A percentile compares a stretch with the other conserved stretches of the same genome.
These are phyloP conservation scores for Pyricularia grisea DNA, from an alignment of 2,329 filamentous ascomycete species.

Conservation along the genomic window DNA sequence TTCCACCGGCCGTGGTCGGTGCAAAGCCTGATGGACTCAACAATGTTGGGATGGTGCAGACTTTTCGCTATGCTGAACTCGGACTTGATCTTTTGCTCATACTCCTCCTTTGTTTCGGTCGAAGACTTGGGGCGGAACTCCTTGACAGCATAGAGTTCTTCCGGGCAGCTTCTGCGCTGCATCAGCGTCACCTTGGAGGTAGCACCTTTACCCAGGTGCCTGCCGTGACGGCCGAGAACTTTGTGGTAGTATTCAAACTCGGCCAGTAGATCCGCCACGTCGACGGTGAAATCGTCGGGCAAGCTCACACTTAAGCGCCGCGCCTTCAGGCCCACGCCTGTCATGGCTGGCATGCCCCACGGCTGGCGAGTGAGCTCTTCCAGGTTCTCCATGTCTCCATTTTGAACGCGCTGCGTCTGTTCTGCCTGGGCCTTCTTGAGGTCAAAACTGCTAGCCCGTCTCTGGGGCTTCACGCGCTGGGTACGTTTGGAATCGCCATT, in stretches of 20 bases:
- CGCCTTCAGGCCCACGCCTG: conserved; percentile 67
- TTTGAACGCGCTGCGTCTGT: conserved; percentile 7
- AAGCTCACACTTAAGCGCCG: conserved; percentile 67
- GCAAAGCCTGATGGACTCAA: conserved; percentile 70
- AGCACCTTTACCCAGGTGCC: conserved; percentile 70
- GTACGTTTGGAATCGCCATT: conserved; percentile 11
- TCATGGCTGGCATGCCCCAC: conserved; percentile 55
- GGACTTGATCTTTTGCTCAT: conserved; percentile 82
- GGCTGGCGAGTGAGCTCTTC: conserved; percentile 18
- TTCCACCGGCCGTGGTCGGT: conserved; percentile 69
- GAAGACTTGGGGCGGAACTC: conserved; percentile 69
- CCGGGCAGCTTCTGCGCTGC: conserved; percentile 55
- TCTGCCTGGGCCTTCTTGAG: conserved; percentile 15
- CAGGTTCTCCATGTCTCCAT: conserved; percentile 22
- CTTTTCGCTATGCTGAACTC: conserved; percentile 85
- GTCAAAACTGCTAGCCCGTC: conserved; percentile 42
- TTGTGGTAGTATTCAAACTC: conserved; percentile 66
- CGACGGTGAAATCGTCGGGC: conserved; percentile 65
- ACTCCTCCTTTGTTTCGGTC: conserved; percentile 62
- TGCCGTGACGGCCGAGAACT: conserved; percentile 57
- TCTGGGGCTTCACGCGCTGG: conserved; percentile 13
- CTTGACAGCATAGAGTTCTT: conserved; percentile 74
- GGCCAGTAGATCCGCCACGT: conserved; percentile 56
- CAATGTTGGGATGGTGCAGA: conserved; percentile 77
- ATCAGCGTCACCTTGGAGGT: conserved; percentile 78